Evolutionary conservation across 257 asterid genomes (phyloP), one percentile per base, ranked within the genome.

Genomic region (Primulina tabacum): DNA sequence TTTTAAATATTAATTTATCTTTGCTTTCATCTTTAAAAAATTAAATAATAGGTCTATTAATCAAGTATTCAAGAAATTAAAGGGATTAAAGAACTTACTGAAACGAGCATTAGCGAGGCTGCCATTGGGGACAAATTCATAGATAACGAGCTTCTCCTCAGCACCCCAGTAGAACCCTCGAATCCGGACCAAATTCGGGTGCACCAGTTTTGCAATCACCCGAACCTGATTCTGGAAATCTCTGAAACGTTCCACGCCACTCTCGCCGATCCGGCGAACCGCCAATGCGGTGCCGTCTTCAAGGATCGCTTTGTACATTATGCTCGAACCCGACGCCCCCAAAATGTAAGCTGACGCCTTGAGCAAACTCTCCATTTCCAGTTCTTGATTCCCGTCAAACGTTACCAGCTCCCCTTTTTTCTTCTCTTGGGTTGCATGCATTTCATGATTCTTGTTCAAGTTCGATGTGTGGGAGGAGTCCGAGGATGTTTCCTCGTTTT

Each of bases 81-180:
- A 62, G 72, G 20, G 9, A 17, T 60, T 67, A 74, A 20, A 62
- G 8, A 55, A 85, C 96, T 91, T 80, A 94, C 98, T 85, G 89
- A 81, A 77, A 75, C 98, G 96, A 1, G 92, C 91, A 69, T 81
- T 91, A 30, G 99, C 95, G n/a, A 94, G 92, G 85, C 95, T 94
- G 8, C 92, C 96, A 67, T 94, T 94, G 2, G 99, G 95, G 53
- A 89, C 96, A 29, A 91, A 94, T 64, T 94, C 99, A 16, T 94
- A 94, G 82, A 94, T 91, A 70, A 94, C 86, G 64, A 94, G 85
- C 73, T 94, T 94, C 82, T 94, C 99, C 20, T 94, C 97, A 0
- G 81, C 64, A 2, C 97, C 99, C 99, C 98, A 94, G 4, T 84
- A 94, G 84, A 94, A 94, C 6, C 99, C 98, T 28, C 95, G 90